A percentile compares a stretch with the other conserved stretches of the same genome.
Evolutionary conservation across 805 yeast species (phyloP).

Genomic region (Candida rishiriensis): DNA sequence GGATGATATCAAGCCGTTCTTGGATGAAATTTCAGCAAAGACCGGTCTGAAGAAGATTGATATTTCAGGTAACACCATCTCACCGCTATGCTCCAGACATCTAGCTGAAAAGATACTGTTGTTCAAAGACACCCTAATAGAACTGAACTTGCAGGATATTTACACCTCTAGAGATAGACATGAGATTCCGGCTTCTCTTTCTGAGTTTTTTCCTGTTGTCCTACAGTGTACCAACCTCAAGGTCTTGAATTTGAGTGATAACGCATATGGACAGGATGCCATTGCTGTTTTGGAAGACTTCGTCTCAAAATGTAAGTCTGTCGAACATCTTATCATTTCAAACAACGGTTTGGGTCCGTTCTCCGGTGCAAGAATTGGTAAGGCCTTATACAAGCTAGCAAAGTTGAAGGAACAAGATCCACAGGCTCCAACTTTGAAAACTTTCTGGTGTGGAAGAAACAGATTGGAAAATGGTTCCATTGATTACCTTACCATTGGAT

Average conservation of each 20-base stretch:
- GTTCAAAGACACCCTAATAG: slow-evolving; percentile 45
- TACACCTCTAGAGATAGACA: slow-evolving; percentile 93
- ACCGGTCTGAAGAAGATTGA: slow-evolving; percentile 53
- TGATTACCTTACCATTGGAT: slow-evolving; percentile 76
- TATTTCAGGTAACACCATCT: slow-evolving; percentile 90
- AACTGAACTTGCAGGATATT: slow-evolving; percentile 83
- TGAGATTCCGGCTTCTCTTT: slow-evolving; percentile 85
- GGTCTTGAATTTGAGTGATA: slow-evolving; percentile 82
- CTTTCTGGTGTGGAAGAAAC: slow-evolving; percentile 95
- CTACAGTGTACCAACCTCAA: slow-evolving; percentile 62
- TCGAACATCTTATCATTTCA: slow-evolving; percentile 82
- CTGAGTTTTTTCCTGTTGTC: slow-evolving; percentile 67
- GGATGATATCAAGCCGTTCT: slow-evolving; percentile 67
- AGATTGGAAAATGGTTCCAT: slow-evolving; percentile 95
- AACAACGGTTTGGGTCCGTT: slow-evolving; percentile 98
- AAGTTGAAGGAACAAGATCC: slow-evolving; percentile 40
- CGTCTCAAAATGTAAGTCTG: slow-evolving; percentile 66
- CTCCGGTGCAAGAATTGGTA: slow-evolving; percentile 93
- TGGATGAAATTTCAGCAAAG: slow-evolving; percentile 47
- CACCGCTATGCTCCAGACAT: slow-evolving; percentile 78
- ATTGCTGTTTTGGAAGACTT: slow-evolving; percentile 83
- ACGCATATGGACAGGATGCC: slow-evolving; percentile 95
- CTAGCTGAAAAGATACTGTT: slow-evolving; percentile 54
- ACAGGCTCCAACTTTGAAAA: slow-evolving; percentile 47
- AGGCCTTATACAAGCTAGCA: slow-evolving; percentile 69